phyloP scores from a whole-genome alignment of 2,329 filamentous ascomycete genomes.

The Neofusicoccum sp. region DNA sequence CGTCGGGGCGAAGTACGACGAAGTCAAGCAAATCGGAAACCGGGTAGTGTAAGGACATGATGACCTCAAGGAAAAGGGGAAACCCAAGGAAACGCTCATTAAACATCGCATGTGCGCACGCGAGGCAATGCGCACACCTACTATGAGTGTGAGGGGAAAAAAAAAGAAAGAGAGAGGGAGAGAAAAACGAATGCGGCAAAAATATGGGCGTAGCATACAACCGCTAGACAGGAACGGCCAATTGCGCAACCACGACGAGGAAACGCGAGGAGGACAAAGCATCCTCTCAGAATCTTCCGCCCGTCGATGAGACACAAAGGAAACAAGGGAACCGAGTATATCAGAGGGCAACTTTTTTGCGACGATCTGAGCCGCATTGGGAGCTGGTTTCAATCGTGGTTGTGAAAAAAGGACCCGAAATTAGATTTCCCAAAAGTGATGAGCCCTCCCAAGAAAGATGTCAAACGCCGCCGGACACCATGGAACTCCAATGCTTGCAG shows the following conservation, averaged over 20 bases:
- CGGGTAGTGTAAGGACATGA: neutral
- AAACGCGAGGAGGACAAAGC: neutral
- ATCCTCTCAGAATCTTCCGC: neutral
- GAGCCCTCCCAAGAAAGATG: slow-evolving; percentile 11
- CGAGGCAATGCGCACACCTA: slow-evolving; percentile 8
- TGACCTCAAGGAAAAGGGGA: slow-evolving; percentile 4
- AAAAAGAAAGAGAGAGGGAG: neutral
- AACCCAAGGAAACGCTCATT: slow-evolving; percentile 18
- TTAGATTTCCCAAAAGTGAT: slow-evolving; percentile 14
- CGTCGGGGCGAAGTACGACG: neutral
- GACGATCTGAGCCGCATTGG: slow-evolving; percentile 4
- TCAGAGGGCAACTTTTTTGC: slow-evolving; percentile 19
- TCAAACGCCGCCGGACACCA: slow-evolving; percentile 19
- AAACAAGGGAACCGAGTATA: slow-evolving; percentile 9
- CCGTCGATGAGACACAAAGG: slow-evolving; percentile 12
- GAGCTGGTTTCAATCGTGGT: slow-evolving; percentile 12
- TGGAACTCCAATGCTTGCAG: slow-evolving; percentile 22
- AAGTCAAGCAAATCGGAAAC: neutral
- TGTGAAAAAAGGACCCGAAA: slow-evolving; percentile 8
- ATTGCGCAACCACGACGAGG: neutral
- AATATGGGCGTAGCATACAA: neutral
- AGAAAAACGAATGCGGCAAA: slow-evolving; percentile 8
- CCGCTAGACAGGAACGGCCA: slow-evolving; percentile 3
- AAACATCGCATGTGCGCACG: slow-evolving; percentile 18
- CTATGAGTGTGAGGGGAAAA: neutral